phyloP scores from a whole-genome alignment of 106 monocot genomes.

The Platanthera zijinensis region DNA sequence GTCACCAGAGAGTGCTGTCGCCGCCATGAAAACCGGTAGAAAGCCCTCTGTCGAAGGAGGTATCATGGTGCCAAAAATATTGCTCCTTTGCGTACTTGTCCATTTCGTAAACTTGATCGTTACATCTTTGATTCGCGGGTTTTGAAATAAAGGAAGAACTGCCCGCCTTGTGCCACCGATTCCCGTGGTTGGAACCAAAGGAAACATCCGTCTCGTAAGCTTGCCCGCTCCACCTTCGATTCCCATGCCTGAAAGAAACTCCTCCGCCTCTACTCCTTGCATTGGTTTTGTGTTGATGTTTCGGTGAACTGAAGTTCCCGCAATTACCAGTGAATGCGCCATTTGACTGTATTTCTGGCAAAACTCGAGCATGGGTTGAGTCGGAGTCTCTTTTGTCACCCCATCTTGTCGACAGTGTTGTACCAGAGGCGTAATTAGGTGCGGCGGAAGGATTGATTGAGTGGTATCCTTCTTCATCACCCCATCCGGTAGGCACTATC shows the following conservation, averaged over 20 bases:
- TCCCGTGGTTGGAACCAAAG: too few relatives aligned
- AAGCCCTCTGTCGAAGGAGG: neutral
- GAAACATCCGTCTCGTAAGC: too few relatives aligned
- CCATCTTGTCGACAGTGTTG: neutral
- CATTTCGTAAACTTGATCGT: neutral
- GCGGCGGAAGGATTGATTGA: neutral
- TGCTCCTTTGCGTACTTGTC: neutral
- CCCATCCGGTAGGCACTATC: constrained; percentile 1
- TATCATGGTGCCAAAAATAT: neutral
- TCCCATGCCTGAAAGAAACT: too few relatives aligned
- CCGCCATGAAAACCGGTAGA: neutral
- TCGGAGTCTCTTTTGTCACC: neutral
- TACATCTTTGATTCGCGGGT: neutral
- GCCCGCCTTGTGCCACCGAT: too few relatives aligned
- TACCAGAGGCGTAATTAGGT: neutral
- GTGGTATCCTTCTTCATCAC: neutral
- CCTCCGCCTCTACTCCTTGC: too few relatives aligned
- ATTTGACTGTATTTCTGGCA: neutral
- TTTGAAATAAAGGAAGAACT: neutral
- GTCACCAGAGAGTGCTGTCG: too few relatives aligned
- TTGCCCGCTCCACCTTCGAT: too few relatives aligned
- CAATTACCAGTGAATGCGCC: neutral
- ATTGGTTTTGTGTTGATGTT: too few relatives aligned
- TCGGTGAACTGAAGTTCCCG: too few relatives aligned
- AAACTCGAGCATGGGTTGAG: neutral